Evolutionary conservation across 257 asterid genomes (phyloP).

Genomic region (Anisodus acutangulus): DNA sequence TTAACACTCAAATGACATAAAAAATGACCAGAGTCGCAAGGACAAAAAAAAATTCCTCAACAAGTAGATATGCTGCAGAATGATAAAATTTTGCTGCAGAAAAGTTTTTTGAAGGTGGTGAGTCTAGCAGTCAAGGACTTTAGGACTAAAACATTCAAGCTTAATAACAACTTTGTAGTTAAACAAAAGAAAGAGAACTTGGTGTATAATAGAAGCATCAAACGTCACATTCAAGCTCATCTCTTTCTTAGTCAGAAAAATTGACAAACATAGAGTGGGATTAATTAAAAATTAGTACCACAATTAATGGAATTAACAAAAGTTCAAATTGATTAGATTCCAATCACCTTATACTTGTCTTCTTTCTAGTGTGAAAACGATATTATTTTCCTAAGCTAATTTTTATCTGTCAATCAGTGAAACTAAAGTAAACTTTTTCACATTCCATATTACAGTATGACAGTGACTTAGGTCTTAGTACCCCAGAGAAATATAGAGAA

Average conservation of each 20-base stretch:
- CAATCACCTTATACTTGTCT: slow-evolving; percentile 34
- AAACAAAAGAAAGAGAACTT: neutral
- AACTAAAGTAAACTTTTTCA: neutral
- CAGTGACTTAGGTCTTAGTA: neutral
- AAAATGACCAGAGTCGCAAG: neutral
- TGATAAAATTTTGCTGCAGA: neutral
- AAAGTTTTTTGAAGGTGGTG: neutral
- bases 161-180: neutral
- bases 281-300: slow-evolving; percentile 28
- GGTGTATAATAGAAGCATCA: slow-evolving; percentile 19
- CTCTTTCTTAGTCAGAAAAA: slow-evolving; percentile 31
- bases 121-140: slow-evolving; percentile 26
- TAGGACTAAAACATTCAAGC: slow-evolving; percentile 35
- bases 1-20: neutral
- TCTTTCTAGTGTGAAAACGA: slow-evolving; percentile 27
- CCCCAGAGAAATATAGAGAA: neutral
- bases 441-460: neutral
- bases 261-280: slow-evolving; percentile 34
- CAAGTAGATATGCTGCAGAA: neutral
- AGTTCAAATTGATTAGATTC: slow-evolving; percentile 38
- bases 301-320: slow-evolving; percentile 23
- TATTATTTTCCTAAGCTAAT: neutral
- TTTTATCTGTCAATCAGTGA: neutral
- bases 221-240: slow-evolving; percentile 46
- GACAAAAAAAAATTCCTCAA: too few species aligned